These are phyloP conservation scores for Coprinellus aureogranulatus DNA, from an alignment of 768 basidiomycete genomes.

Conservation along the genomic window DNA sequence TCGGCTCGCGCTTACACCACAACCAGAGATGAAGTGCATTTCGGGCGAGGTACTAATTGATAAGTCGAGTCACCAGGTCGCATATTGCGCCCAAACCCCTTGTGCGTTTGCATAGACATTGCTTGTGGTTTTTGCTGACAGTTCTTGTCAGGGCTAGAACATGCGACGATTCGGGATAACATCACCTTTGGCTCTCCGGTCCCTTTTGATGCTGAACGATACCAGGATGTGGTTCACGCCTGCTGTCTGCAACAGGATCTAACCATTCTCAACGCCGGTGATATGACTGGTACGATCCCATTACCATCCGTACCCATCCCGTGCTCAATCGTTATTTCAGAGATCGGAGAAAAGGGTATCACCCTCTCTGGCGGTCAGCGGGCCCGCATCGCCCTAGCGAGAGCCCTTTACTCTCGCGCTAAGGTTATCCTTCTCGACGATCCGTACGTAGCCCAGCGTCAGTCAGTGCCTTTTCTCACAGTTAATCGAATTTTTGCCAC, in stretches of 20 bases:
- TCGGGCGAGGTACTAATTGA: conserved; percentile 53
- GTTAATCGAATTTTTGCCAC: conserved; percentile 15
- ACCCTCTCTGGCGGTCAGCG: conserved; percentile 73
- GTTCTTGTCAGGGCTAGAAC: conserved; percentile 58
- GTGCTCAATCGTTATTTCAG: conserved; percentile 24
- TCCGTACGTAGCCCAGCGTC: conserved; percentile 44
- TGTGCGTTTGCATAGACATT: conserved; percentile 34
- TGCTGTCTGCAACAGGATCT: conserved; percentile 76
- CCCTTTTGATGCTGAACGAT: conserved; percentile 62
- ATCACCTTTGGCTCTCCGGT: conserved; percentile 68
- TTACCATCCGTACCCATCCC: background rate
- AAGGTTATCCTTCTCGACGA: conserved; percentile 69
- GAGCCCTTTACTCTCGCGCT: conserved; percentile 75
- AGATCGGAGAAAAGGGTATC: conserved; percentile 82
- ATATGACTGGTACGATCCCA: conserved; percentile 58
- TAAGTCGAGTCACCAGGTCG: conserved; percentile 58
- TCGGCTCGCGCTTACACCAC: background rate
- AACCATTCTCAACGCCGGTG: conserved; percentile 69
- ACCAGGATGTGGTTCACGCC: conserved; percentile 64
- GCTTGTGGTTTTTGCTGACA: background rate
- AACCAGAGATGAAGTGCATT: conserved; percentile 56
- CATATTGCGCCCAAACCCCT: conserved; percentile 67
- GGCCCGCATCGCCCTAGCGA: conserved; percentile 72
- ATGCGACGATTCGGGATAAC: conserved; percentile 79
- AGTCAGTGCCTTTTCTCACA: background rate